Evolutionary conservation across 352 stramenopile species (phyloP), one percentile per base, ranked within the genome.

Genomic region (Phytopythium delawarense): DNA sequence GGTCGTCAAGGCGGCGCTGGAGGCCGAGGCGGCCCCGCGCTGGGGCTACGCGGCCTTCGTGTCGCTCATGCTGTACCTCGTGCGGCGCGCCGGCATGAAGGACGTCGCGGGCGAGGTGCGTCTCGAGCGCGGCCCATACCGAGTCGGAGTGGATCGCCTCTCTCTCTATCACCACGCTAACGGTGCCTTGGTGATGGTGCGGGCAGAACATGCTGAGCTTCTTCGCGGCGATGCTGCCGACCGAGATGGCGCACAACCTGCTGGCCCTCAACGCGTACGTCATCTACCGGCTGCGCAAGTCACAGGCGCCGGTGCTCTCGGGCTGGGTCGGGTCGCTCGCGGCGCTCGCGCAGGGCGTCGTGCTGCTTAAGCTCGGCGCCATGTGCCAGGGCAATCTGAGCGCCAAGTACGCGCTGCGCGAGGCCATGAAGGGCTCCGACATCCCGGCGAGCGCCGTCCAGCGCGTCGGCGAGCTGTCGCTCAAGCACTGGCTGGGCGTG

Each of bases 191-290:
- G 28, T 20, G 39, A 39, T n/a, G 18, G 5, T 4, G 9, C 3
- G 20, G 7, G 44, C 50, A 81, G 67, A 82, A 79, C 35, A 66
- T 81, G 62, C 30, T 88, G 49, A 77, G 72, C n/a, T 84, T 90
- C 68, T 81, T 81, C 23, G 68, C 70, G 23, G 75, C 78, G 13
- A 69, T 87, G 60, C 54, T 89, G 23, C 77, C 79, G 35, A 82
- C 76, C 7, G 79, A 89, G 66, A 73, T 87, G n/a, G 68, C 77
- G 48, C 79, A 89, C 67, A 84, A 79, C 25, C 57, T 89, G 46
- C 30, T 89, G 21, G 67, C 70, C 7, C 18, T 87, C 48, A 82
- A 89, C 52, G 73, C 64, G 13, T 59, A 61, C 2, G 66, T 82
- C 11, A 65, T 88, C 20, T 85, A 70, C 62, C 79, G 66, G 25